These are phyloP conservation scores for Tephrocybe sp. DNA, from an alignment of 768 basidiomycete genomes.

Conservation along the genomic window DNA sequence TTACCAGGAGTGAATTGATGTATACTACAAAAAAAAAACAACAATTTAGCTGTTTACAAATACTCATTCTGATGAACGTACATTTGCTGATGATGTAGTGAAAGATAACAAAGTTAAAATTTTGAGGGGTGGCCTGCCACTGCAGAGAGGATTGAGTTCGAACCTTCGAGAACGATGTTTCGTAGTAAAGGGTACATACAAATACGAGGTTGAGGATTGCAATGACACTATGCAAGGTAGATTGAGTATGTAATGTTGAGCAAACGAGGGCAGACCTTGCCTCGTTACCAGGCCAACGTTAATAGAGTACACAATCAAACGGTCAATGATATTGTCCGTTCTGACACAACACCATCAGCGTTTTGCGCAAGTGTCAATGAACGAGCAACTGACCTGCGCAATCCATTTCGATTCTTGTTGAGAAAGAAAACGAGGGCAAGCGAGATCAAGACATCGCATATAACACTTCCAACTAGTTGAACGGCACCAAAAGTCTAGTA, in stretches of 20 bases:
- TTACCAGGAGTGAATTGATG: constrained; percentile 3
- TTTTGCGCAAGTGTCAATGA: not conserved
- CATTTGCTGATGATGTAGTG: constrained; percentile 8
- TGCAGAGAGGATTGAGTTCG: too few relatives aligned
- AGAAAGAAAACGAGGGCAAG: constrained; percentile 1
- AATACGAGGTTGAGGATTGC: constrained; percentile 7
- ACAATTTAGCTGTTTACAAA: not conserved
- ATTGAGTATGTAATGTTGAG: not conserved
- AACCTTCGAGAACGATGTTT: too few relatives aligned
- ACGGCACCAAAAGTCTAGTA: constrained; percentile 2
- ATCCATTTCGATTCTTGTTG: constrained; percentile 6
- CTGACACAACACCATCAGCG: not conserved
- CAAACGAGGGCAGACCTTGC: not conserved
- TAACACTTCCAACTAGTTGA: constrained; percentile 3
- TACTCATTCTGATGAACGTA: not conserved
- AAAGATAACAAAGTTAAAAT: constrained; percentile 6
- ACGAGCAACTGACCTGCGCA: not conserved
- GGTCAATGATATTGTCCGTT: constrained; percentile 4
- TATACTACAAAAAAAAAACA: not conserved
- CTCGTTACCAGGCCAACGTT: constrained; percentile 8
- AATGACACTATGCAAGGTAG: not conserved
- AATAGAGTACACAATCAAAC: constrained; percentile 2
- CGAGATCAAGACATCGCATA: constrained; percentile 7
- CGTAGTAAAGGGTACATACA: not conserved
- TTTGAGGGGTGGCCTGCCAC: constrained; percentile 3